Conservation (phyloP, 257 asterid species). For the Fraxinus pennsylvanica region DNA sequence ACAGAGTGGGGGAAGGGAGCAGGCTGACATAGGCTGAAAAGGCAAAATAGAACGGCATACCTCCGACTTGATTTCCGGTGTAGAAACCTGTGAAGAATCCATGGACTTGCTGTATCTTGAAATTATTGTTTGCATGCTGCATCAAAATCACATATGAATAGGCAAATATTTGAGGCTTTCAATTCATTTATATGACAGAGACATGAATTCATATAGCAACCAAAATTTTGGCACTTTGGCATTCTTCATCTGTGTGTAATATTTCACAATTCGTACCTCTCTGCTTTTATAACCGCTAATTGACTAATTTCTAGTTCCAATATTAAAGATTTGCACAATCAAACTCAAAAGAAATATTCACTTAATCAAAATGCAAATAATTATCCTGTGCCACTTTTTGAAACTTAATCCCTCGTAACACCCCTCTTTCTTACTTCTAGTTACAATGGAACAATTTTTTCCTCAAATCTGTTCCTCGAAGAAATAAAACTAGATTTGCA, state of each 20-base stretch:
- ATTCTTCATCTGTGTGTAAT: background rate
- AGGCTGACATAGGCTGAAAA: background rate
- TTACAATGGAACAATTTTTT: background rate
- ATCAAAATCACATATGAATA: background rate
- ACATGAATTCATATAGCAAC: too few species aligned
- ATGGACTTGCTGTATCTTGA: constrained; percentile 31
- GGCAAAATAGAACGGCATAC: constrained; percentile 31
- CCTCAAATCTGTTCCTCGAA: background rate
- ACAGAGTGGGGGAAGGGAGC: background rate
- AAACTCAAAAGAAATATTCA: constrained; percentile 1
- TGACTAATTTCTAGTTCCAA: background rate
- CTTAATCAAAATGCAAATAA: constrained; percentile 3
- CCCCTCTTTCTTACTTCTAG: background rate
- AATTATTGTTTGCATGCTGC: constrained; percentile 64
- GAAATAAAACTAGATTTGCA: background rate
- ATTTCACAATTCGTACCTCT: background rate
- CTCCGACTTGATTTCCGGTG: constrained; percentile 37
- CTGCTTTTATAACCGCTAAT: background rate
- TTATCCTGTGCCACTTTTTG: background rate
- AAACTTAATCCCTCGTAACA: background rate
- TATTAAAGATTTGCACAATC: background rate
- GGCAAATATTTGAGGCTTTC: background rate
- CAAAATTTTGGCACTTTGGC: background rate
- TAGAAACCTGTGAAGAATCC: constrained; percentile 22
- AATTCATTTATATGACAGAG: background rate